These are phyloP conservation scores for Omphalea diandra DNA, from an alignment of 441 rosid genomes.

Conservation along the genomic window DNA sequence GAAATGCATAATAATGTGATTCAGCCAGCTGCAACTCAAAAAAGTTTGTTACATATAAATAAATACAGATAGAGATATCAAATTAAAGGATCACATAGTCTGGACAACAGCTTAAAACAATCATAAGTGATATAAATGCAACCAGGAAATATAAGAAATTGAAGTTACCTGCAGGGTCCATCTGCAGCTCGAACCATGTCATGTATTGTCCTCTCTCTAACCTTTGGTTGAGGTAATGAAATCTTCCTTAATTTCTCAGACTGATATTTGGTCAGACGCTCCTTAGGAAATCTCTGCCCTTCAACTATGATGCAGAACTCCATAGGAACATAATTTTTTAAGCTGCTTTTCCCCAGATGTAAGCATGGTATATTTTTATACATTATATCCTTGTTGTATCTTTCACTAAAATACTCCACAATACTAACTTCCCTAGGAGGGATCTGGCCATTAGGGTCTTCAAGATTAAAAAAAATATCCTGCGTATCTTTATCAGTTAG, in stretches of 20 bases:
- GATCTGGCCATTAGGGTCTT: slow-evolving; percentile 34
- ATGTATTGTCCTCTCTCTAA: slow-evolving; percentile 39
- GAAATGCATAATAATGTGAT: no score
- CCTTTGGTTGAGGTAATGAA: slow-evolving; percentile 47
- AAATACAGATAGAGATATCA: no score
- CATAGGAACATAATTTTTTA: slow-evolving; percentile 56
- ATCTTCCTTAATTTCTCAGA: slow-evolving; percentile 39
- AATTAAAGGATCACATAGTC: background rate
- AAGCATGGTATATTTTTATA: slow-evolving; percentile 55
- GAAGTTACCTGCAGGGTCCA: slow-evolving; percentile 64
- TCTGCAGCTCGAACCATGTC: slow-evolving; percentile 37
- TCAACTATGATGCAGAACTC: slow-evolving; percentile 66
- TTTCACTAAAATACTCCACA: slow-evolving; percentile 55
- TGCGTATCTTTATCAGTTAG: slow-evolving; percentile 38
- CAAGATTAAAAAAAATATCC: slow-evolving; percentile 29
- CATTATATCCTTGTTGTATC: slow-evolving; percentile 43
- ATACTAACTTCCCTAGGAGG: slow-evolving; percentile 29
- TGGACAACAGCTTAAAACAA: background rate
- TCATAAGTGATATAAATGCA: background rate
- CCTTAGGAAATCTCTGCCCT: slow-evolving; percentile 65
- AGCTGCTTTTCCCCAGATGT: slow-evolving; percentile 52
- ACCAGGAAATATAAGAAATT: background rate
- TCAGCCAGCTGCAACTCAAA: no score
- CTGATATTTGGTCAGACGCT: slow-evolving; percentile 37
- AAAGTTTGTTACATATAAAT: background rate